Base-by-base conservation (phyloP, 805 yeast genomes). In the Spathaspora girioi region DNA sequence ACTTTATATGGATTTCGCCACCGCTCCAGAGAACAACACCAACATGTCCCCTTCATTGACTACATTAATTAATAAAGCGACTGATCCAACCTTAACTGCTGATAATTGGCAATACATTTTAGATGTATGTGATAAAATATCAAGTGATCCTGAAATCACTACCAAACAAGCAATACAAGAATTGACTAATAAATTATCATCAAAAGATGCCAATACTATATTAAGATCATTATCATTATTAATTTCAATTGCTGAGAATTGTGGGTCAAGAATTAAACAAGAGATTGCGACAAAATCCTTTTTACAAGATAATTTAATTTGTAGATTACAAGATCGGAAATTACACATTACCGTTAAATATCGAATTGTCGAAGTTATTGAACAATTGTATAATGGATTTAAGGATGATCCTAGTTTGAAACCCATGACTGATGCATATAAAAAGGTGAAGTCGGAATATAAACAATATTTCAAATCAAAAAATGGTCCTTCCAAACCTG, bases 321-420 rank as follows among this genome's bases (percentile, higher is more conserved):
- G 63, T 50, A 71, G 74, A 49, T 68, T 90, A 54, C 71, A 82
- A 9, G 87, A 83, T 58, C 63, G 72, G 8, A 66, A 72, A 38
- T 79, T 86, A 31, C 97, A 92, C 69, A 66, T 73, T 26, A 77
- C 82, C 2, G 87, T 94, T 49, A 89, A 89, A 65, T 65, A 71
- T 47, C 79, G 81, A 47, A 73, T 89, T 4, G 80, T 82, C 11
- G 89, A 86, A 61, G 83, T 86, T 31, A 77, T 91, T 43, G 78
- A 76, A 48, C 90, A 89, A 60, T 73, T 94, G 55, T 67, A 84
- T 18, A 69, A 77, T 38, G 79, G 86, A 2, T 89, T 91, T 66
- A 73, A 78, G 50, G 65, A 67, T 23, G 98, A 94, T 65, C 93
- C 94, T 0, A 84, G 93, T 2, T 76, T 93, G 59, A 77, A 77